Conservation (phyloP, 352 stramenopile genomes). For the Phytophthora pinifolia region DNA sequence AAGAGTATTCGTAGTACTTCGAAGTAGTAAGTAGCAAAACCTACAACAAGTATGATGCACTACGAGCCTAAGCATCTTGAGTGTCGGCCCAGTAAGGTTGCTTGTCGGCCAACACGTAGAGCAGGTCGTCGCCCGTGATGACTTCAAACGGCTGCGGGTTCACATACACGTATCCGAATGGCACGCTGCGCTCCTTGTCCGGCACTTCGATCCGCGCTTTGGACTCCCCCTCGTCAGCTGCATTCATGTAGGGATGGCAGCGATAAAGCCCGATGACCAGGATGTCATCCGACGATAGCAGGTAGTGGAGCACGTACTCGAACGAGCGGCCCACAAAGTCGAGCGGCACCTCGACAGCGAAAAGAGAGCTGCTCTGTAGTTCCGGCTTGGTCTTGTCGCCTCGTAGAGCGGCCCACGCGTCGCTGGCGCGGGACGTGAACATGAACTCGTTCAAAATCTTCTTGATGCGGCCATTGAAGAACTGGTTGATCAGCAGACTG, state of each 20-base stretch:
- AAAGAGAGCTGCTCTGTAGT: slow-evolving; percentile 72
- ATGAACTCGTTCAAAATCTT: slow-evolving; percentile 87
- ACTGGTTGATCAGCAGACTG: slow-evolving; percentile 88
- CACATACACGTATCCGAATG: slow-evolving; percentile 85
- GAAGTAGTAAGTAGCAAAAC: too few relatives aligned
- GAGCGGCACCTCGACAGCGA: slow-evolving; percentile 75
- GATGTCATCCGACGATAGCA: slow-evolving; percentile 81
- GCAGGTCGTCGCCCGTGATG: slow-evolving; percentile 76
- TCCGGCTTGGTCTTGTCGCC: slow-evolving; percentile 36
- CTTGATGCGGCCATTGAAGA: slow-evolving; percentile 87
- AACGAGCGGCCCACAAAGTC: slow-evolving; percentile 84
- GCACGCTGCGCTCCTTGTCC: slow-evolving; percentile 65
- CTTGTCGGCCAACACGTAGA: slow-evolving; percentile 84
- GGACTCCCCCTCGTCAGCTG: slow-evolving; percentile 5
- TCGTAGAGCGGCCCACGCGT: slow-evolving; percentile 34
- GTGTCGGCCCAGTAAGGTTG: slow-evolving; percentile 65
- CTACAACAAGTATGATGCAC: too few relatives aligned
- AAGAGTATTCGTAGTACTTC: too few relatives aligned
- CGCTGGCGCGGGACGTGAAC: slow-evolving; percentile 74
- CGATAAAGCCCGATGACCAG: slow-evolving; percentile 77
- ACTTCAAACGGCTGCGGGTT: slow-evolving; percentile 78
- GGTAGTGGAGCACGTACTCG: slow-evolving; percentile 81
- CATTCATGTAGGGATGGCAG: slow-evolving; percentile 56
- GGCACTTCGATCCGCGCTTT: slow-evolving; percentile 54
- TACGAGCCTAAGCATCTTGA: slow-evolving; percentile 10